These are phyloP conservation scores for Kokia cookei DNA, from an alignment of 441 rosid genomes.

Conservation along the genomic window DNA sequence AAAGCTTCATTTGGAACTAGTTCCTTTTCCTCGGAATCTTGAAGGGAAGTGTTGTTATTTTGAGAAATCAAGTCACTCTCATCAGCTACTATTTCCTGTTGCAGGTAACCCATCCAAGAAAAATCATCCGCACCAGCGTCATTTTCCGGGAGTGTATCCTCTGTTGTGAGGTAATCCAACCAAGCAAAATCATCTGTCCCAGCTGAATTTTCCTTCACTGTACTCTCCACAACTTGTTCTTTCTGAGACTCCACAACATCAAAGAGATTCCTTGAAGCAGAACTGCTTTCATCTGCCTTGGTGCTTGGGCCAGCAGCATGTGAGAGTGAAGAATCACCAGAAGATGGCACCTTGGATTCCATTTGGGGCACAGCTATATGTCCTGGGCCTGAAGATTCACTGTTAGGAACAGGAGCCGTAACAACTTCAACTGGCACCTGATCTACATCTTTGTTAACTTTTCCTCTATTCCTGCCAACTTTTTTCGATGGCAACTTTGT, in stretches of 20 bases:
- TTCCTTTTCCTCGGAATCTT: constrained; percentile 17
- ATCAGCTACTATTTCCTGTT: constrained; percentile 33
- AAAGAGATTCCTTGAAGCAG: constrained; percentile 27
- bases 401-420: constrained; percentile 24
- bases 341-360: constrained; percentile 26
- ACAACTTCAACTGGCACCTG: constrained; percentile 20
- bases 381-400: constrained; percentile 16
- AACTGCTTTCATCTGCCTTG: constrained; percentile 19
- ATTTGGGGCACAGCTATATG: constrained; percentile 17
- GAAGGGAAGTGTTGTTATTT: constrained; percentile 19
- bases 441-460: constrained; percentile 40
- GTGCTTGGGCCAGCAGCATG: constrained; percentile 17
- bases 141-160: constrained; percentile 15
- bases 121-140: constrained; percentile 28
- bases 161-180: constrained; percentile 56
- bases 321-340: constrained; percentile 30
- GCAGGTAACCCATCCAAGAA: constrained; percentile 61
- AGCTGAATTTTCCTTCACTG: constrained; percentile 23
- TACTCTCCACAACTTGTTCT: constrained; percentile 28
- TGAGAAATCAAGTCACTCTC: constrained; percentile 30
- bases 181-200: constrained; percentile 37
- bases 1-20: constrained; percentile 19
- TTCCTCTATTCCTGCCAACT: constrained; percentile 38
- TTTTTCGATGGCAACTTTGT: constrained; percentile 64
- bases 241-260: constrained; percentile 21